Evolutionary conservation across 345 rosid species (phyloP).

Genomic region (Geranium brycei): DNA sequence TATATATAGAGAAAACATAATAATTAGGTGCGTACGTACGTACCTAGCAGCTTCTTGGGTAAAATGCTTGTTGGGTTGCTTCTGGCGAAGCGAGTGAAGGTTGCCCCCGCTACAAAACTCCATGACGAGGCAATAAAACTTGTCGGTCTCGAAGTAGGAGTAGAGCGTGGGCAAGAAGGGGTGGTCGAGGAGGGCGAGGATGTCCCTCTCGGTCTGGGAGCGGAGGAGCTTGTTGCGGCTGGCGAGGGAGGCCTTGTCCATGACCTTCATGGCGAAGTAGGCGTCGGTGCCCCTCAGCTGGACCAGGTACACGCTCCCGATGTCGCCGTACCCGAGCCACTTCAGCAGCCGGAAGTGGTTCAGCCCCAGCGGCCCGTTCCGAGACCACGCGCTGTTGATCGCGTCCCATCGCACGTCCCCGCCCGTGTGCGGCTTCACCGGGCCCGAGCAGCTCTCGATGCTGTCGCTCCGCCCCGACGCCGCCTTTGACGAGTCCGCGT

Average conservation of each 20-base stretch:
- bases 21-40: too few relatives aligned
- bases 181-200: slow-evolving; percentile 53
- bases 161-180: slow-evolving; percentile 58
- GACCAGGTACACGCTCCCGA: slow-evolving; percentile 62
- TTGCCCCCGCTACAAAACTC: slow-evolving; percentile 73
- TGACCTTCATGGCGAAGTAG: slow-evolving; percentile 67
- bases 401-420: too few relatives aligned
- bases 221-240: slow-evolving; percentile 73
- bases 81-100: slow-evolving; percentile 67
- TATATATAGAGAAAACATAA: too few relatives aligned
- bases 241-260: slow-evolving; percentile 72
- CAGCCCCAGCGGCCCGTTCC: slow-evolving; percentile 34
- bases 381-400: too few relatives aligned
- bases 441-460: too few relatives aligned
- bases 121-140: slow-evolving; percentile 58
- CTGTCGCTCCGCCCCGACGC: too few relatives aligned
- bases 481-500: too few relatives aligned
- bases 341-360: slow-evolving; percentile 69
- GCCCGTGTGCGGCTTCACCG: too few relatives aligned
- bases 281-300: slow-evolving; percentile 60
- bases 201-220: slow-evolving; percentile 60
- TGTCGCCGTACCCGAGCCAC: slow-evolving; percentile 84
- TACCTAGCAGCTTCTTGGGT: slow-evolving; percentile 62
- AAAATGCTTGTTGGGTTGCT: slow-evolving; percentile 52
- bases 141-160: slow-evolving; percentile 57